Conservation (phyloP, 164 flowering plant species). For the Vitis riparia region DNA sequence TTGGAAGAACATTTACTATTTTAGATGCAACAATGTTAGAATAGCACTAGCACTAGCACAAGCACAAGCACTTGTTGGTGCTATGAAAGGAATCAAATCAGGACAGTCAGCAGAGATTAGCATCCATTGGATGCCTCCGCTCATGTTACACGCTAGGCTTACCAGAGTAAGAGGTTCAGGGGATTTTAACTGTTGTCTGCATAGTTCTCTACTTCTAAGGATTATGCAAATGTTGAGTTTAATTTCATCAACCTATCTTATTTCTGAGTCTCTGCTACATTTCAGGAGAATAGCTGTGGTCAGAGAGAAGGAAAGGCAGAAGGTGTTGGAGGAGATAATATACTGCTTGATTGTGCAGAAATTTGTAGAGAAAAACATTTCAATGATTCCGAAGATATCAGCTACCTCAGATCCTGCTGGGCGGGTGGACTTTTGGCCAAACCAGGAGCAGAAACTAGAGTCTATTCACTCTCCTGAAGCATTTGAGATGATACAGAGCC, state of each 20-base stretch:
- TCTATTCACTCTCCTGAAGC: constrained; percentile 86
- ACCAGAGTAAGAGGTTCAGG: too few species aligned
- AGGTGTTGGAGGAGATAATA: constrained; percentile 70
- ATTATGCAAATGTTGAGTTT: not conserved
- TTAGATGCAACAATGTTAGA: too few species aligned
- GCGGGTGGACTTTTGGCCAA: constrained; percentile 82
- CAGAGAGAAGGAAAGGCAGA: constrained; percentile 68
- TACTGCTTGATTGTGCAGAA: constrained; percentile 79
- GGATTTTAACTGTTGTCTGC: not conserved
- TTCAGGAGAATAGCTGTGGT: constrained; percentile 93
- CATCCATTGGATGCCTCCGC: too few species aligned
- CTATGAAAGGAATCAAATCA: too few species aligned
- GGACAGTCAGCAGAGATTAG: too few species aligned
- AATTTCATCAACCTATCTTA: not conserved
- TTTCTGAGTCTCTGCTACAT: not conserved
- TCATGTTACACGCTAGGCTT: too few species aligned
- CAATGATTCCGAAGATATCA: constrained; percentile 72
- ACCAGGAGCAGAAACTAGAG: constrained; percentile 79
- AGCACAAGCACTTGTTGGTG: too few species aligned
- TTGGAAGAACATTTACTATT: too few species aligned
- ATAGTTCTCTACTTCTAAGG: not conserved
- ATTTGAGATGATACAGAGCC: constrained; percentile 86
- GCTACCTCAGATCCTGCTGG: constrained; percentile 60
- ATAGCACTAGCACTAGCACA: too few species aligned
- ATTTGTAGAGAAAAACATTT: constrained; percentile 60